Evolutionary conservation across 306 rosid genomes (phyloP).

Genomic region (Trifolium subterraneum): DNA sequence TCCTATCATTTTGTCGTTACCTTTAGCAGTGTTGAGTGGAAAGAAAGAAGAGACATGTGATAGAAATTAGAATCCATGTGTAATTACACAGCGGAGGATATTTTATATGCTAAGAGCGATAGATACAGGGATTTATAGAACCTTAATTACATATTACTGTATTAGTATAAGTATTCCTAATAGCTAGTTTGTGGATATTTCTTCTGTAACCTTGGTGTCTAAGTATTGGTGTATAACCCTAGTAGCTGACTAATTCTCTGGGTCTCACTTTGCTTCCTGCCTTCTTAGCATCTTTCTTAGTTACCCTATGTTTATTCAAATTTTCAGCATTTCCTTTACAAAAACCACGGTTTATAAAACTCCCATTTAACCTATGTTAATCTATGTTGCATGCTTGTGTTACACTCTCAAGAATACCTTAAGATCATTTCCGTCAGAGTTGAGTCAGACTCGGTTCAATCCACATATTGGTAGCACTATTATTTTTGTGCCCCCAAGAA

Average conservation of each 20-base stretch:
- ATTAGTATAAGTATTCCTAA: neutral
- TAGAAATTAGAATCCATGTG: neutral
- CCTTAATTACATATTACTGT: neutral
- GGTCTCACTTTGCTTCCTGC: too few species aligned
- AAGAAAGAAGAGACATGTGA: neutral
- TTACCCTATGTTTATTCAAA: too few species aligned
- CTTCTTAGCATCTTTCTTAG: too few species aligned
- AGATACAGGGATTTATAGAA: neutral
- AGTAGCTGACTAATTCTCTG: too few species aligned
- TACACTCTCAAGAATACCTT: neutral
- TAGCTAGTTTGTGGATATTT: neutral
- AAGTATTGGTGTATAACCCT: too few species aligned
- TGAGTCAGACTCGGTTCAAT: neutral
- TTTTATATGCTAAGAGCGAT: neutral
- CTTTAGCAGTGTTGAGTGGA: neutral
- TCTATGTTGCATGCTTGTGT: neutral
- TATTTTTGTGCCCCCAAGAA: neutral
- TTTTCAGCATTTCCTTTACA: too few species aligned
- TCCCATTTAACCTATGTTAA: neutral
- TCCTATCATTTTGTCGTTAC: neutral
- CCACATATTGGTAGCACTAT: conserved; percentile 1
- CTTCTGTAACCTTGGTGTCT: neutral
- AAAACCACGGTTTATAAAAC: neutral
- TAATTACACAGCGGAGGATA: neutral
- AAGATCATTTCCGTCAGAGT: too few species aligned